Evolutionary conservation across 2,329 filamentous ascomycete species (phyloP).

Genomic region (Cordyceps tenuipes): DNA sequence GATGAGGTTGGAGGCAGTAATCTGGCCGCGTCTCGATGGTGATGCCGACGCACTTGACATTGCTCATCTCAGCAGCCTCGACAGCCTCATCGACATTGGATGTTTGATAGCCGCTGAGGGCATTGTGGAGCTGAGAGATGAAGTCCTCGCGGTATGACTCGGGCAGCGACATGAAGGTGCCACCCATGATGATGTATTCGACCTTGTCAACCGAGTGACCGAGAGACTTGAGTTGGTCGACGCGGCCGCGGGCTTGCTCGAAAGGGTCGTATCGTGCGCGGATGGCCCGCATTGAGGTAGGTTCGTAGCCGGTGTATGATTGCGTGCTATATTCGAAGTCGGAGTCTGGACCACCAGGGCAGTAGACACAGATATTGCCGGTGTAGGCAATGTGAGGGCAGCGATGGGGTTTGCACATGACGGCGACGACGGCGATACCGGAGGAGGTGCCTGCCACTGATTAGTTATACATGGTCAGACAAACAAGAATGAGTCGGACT

Average conservation of each 20-base stretch:
- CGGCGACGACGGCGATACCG: conserved; percentile 94
- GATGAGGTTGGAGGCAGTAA: conserved; percentile 91
- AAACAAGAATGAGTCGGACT: background rate
- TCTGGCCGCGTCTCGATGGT: conserved; percentile 97
- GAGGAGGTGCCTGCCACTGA: conserved; percentile 70
- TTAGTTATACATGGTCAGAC: background rate
- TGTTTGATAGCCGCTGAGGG: conserved; percentile 90
- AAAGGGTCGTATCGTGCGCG: conserved; percentile 95
- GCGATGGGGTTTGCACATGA: conserved; percentile 98
- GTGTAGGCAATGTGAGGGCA: conserved; percentile 98
- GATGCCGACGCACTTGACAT: conserved; percentile 95
- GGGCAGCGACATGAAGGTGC: conserved; percentile 95
- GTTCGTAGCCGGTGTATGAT: conserved; percentile 97
- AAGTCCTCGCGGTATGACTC: conserved; percentile 87
- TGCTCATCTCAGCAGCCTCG: conserved; percentile 89
- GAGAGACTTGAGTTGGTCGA: conserved; percentile 92
- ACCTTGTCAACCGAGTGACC: conserved; percentile 98
- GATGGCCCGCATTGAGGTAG: conserved; percentile 96
- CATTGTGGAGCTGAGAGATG: conserved; percentile 93
- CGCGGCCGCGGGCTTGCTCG: conserved; percentile 88
- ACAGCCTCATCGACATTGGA: conserved; percentile 94
- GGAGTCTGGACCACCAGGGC: conserved; percentile 91
- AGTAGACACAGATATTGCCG: conserved; percentile 98
- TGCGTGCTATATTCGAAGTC: conserved; percentile 99
- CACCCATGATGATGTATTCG: conserved; percentile 99